Percentiles rank a stretch among this genome's conserved stretches.
Evolutionary conservation across 2,329 filamentous ascomycete genomes (phyloP).

Genomic region (Diaporthe velutina): DNA sequence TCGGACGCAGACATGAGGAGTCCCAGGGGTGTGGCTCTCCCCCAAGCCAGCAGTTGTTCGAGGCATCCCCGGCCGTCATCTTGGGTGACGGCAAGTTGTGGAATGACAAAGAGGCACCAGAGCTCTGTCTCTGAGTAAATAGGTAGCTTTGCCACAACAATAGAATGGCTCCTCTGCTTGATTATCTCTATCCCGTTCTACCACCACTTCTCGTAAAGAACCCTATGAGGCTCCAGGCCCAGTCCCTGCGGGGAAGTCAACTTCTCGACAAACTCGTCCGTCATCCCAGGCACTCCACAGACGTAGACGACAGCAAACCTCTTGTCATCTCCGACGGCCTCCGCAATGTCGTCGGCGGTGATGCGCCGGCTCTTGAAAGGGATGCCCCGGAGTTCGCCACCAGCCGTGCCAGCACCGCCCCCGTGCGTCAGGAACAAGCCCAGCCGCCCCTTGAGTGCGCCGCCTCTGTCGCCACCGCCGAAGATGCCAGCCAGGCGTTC

Average conservation of each 20-base stretch:
- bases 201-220: slow-evolving; percentile 57
- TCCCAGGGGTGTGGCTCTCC: slow-evolving; percentile 23
- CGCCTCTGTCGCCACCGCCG: slow-evolving; percentile 42
- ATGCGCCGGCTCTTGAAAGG: slow-evolving; percentile 57
- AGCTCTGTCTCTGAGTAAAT: neutral
- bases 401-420: slow-evolving; percentile 20
- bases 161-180: neutral
- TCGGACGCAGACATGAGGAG: slow-evolving; percentile 9
- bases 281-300: slow-evolving; percentile 78
- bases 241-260: slow-evolving; percentile 50
- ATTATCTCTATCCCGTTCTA: slow-evolving; percentile 37
- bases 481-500: slow-evolving; percentile 60
- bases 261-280: slow-evolving; percentile 71
- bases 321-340: slow-evolving; percentile 53
- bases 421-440: slow-evolving; percentile 62
- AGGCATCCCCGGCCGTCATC: neutral
- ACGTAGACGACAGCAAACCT: slow-evolving; percentile 70
- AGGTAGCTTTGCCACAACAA: slow-evolving; percentile 9
- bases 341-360: slow-evolving; percentile 54
- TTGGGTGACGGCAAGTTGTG: neutral
- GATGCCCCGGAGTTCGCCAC: slow-evolving; percentile 43
- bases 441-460: slow-evolving; percentile 54
- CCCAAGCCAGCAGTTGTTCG: neutral
- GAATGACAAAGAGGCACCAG: neutral
- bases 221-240: slow-evolving; percentile 45